A percentile compares a stretch with the other conserved stretches of the same genome.
Evolutionary conservation across 1,139 yeast species (phyloP).

Genomic region (Chernovozyma sophiae-reginae): DNA sequence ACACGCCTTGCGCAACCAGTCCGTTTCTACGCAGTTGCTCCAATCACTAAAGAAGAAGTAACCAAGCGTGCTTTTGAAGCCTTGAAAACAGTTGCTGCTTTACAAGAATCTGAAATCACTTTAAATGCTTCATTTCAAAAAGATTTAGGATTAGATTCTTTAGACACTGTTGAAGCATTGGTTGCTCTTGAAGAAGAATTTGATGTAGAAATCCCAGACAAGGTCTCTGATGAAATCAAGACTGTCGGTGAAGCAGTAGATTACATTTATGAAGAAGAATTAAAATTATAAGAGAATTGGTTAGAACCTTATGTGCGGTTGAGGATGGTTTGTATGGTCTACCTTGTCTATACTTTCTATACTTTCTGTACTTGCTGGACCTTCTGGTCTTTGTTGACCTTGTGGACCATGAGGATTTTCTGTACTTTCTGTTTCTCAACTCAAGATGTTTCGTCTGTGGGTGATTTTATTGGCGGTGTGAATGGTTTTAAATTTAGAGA

Average conservation of each 20-base stretch:
- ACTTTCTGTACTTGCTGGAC: too few species aligned
- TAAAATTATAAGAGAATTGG: constrained; percentile 39
- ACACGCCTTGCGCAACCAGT: constrained; percentile 28
- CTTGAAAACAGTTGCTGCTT: constrained; percentile 48
- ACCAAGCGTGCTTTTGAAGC: constrained; percentile 48
- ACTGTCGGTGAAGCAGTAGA: constrained; percentile 68
- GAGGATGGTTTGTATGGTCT: too few species aligned
- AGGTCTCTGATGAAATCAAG: constrained; percentile 63
- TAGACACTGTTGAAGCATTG: constrained; percentile 67
- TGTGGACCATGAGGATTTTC: too few species aligned
- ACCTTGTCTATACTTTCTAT: too few species aligned
- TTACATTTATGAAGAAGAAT: constrained; percentile 50
- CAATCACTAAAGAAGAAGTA: constrained; percentile 46
- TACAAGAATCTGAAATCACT: constrained; percentile 42
- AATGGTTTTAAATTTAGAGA: too few species aligned
- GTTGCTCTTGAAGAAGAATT: constrained; percentile 74
- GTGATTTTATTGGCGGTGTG: too few species aligned
- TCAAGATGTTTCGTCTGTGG: too few species aligned
- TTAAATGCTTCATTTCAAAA: constrained; percentile 51
- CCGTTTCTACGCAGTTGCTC: constrained; percentile 47
- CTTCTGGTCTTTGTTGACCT: too few species aligned
- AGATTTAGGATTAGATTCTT: constrained; percentile 67
- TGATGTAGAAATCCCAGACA: constrained; percentile 66
- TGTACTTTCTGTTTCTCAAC: too few species aligned
- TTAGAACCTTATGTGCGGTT: too few species aligned